Percentiles rank a stretch among this genome's conserved stretches.
These are phyloP conservation scores for Citrus hindsii DNA, from an alignment of 345 rosid genomes.

Conservation along the genomic window DNA sequence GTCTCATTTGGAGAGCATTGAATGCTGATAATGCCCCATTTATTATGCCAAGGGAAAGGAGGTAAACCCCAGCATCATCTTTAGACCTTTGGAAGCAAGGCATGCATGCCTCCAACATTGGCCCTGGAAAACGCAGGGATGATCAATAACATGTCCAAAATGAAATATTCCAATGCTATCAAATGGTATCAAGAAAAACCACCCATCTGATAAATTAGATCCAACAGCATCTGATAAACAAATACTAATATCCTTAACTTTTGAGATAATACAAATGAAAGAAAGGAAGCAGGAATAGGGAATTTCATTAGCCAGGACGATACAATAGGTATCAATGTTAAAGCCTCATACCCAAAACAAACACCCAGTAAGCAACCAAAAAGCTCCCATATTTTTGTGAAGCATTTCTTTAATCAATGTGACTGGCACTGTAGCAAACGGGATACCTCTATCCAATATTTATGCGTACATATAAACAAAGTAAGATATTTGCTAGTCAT, in stretches of 20 bases:
- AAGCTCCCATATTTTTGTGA: background rate
- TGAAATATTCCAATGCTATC: slow-evolving; percentile 10
- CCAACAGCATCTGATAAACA: background rate
- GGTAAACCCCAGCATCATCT: slow-evolving; percentile 31
- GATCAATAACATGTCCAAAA: slow-evolving; percentile 31
- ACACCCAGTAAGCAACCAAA: background rate
- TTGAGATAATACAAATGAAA: background rate
- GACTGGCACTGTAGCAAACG: background rate
- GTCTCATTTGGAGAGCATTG: slow-evolving; percentile 16
- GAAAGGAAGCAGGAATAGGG: background rate
- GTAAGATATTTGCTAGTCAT: background rate
- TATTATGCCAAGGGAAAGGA: slow-evolving; percentile 18
- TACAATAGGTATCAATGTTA: background rate
- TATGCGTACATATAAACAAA: background rate
- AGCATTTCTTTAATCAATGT: background rate
- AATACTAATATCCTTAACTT: background rate
- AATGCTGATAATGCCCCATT: slow-evolving; percentile 28
- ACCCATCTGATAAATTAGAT: background rate
- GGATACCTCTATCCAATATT: background rate
- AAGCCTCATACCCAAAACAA: background rate
- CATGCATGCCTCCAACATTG: slow-evolving; percentile 35
- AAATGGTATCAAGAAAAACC: slow-evolving; percentile 7
- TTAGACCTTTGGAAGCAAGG: slow-evolving; percentile 43
- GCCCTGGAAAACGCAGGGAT: slow-evolving; percentile 53
- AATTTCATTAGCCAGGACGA: background rate